Conservation (phyloP, 192 early-diverging fungal genomes). For the Haplosporangium gracile region DNA sequence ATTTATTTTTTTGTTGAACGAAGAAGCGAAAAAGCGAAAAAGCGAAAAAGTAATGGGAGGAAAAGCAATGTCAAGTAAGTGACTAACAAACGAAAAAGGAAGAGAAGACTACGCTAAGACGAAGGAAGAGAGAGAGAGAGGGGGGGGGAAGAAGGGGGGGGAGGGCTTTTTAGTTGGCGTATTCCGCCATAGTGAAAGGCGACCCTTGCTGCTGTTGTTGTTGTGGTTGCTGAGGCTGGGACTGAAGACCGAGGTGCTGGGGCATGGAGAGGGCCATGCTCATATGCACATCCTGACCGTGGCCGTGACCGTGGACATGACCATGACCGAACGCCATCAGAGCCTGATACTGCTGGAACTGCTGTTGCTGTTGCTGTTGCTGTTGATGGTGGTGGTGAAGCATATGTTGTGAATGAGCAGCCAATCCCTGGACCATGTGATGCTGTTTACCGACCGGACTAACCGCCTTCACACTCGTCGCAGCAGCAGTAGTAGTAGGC, state of each 20-base stretch:
- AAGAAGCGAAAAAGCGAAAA: background rate
- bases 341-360: constrained; percentile 10
- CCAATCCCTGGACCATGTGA: background rate
- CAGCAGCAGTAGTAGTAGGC: background rate
- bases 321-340: background rate
- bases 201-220: background rate
- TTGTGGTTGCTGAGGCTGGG: constrained; percentile 14
- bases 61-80: background rate
- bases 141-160: too few species aligned
- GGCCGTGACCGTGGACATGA: background rate
- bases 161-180: background rate
- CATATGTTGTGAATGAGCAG: background rate
- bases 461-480: background rate
- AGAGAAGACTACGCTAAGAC: background rate
- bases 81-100: background rate
- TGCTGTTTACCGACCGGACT: background rate
- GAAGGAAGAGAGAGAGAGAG: background rate
- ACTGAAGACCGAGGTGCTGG: background rate
- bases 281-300: background rate
- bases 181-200: background rate
- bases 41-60: background rate
- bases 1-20: too few species aligned
- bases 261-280: constrained; percentile 4
- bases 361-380: constrained; percentile 11
- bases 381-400: constrained; percentile 2